Evolutionary conservation across 495 filamentous ascomycete species (phyloP).

Genomic region (Diplogelasinospora grovesii): DNA sequence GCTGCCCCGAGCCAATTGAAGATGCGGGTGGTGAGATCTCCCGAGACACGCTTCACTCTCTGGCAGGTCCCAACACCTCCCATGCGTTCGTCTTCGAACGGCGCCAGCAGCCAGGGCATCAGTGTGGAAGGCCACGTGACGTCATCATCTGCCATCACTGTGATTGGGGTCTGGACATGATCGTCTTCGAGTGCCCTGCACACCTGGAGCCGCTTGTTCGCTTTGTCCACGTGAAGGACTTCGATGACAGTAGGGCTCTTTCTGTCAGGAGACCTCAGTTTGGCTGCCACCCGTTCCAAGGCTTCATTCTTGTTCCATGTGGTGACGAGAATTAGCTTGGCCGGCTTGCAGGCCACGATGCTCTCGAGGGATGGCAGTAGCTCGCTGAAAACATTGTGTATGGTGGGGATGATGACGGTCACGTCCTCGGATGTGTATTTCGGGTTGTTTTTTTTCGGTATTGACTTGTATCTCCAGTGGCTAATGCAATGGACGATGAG

Average conservation of each 20-base stretch:
- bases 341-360: conserved; percentile 46
- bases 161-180: conserved; percentile 65
- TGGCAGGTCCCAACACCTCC: conserved; percentile 83
- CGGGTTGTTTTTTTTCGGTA: conserved; percentile 38
- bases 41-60: conserved; percentile 59
- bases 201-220: conserved; percentile 80
- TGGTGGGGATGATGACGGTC: conserved; percentile 52
- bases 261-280: conserved; percentile 22
- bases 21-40: conserved; percentile 48
- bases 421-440: conserved; percentile 43
- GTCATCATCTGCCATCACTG: conserved; percentile 81
- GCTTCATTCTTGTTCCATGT: conserved; percentile 45
- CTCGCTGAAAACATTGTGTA: conserved; percentile 48
- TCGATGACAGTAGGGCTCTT: conserved; percentile 29
- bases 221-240: conserved; percentile 36
- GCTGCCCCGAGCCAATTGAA: conserved; percentile 76
- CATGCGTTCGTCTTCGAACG: conserved; percentile 69
- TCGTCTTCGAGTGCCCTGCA: conserved; percentile 62
- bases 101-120: conserved; percentile 76
- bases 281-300: conserved; percentile 37
- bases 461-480: conserved; percentile 45
- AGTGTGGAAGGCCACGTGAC: conserved; percentile 74
- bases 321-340: conserved; percentile 49
- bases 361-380: conserved; percentile 46
- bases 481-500: conserved; percentile 46